These are phyloP conservation scores for Trichothecium roseum DNA, from an alignment of 2,329 filamentous ascomycete genomes.

Conservation along the genomic window DNA sequence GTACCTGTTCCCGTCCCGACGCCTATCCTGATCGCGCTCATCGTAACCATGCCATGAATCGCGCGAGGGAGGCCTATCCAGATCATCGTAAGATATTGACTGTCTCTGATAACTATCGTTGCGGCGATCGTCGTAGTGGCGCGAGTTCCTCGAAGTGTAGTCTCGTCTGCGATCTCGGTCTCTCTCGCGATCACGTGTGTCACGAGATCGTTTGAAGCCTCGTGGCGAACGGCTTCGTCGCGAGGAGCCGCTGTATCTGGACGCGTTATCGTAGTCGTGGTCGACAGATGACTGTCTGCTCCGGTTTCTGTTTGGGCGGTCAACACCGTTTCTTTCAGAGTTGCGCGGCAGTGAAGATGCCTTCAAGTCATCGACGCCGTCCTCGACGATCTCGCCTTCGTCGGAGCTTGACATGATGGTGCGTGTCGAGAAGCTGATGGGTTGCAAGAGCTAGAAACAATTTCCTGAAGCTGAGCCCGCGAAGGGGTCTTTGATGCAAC, in stretches of 20 bases:
- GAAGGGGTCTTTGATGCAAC: slow-evolving; percentile 10
- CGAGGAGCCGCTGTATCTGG: slow-evolving; percentile 28
- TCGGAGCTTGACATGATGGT: slow-evolving; percentile 54
- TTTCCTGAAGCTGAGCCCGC: slow-evolving; percentile 8
- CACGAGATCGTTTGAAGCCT: slow-evolving; percentile 56
- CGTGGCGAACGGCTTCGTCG: slow-evolving; percentile 49
- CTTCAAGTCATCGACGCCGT: slow-evolving; percentile 56
- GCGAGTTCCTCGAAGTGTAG: slow-evolving; percentile 48
- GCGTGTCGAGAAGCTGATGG: slow-evolving; percentile 1
- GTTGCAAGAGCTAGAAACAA: neutral
- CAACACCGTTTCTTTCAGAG: slow-evolving; percentile 69
- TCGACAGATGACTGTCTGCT: slow-evolving; percentile 50
- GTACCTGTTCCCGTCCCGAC: slow-evolving; percentile 8
- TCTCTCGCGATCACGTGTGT: slow-evolving; percentile 50
- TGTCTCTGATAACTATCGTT: slow-evolving; percentile 35
- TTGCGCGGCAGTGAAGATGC: slow-evolving; percentile 71
- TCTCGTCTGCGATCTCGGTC: slow-evolving; percentile 26
- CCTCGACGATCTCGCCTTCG: slow-evolving; percentile 80
- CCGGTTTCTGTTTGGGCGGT: slow-evolving; percentile 79
- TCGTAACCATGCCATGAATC: slow-evolving; percentile 34
- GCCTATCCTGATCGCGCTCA: slow-evolving; percentile 33
- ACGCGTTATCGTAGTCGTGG: slow-evolving; percentile 32
- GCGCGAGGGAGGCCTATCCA: slow-evolving; percentile 39
- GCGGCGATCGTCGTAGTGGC: slow-evolving; percentile 50
- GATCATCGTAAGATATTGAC: slow-evolving; percentile 44